A percentile compares a stretch with the other conserved stretches of the same genome.
Conservation (phyloP, 495 filamentous ascomycete species). For the Aspergillus mulundensis region DNA sequence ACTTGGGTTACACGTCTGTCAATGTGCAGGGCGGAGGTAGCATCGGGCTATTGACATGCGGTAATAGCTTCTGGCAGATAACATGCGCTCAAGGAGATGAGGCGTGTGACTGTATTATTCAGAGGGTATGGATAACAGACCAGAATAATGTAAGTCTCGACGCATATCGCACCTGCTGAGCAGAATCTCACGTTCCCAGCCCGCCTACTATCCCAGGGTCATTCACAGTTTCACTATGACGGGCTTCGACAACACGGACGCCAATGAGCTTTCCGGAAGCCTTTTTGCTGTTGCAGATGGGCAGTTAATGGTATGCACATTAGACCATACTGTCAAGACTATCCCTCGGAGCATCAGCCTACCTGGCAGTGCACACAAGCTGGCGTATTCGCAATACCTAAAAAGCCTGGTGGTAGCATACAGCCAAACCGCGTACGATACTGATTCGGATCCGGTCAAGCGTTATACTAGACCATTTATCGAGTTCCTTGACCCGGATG, state of each 20-base stretch:
- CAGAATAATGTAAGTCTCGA: conserved; percentile 37
- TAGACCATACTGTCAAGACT: conserved; percentile 30
- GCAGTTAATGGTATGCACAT: conserved; percentile 36
- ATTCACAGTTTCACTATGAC: conserved; percentile 33
- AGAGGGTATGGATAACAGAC: conserved; percentile 43
- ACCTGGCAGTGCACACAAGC: conserved; percentile 39
- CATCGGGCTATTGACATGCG: conserved; percentile 35
- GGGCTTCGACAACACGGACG: conserved; percentile 9
- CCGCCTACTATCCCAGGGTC: conserved; percentile 36
- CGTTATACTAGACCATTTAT: conserved; percentile 32
- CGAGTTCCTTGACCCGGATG: conserved; percentile 42
- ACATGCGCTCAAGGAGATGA: conserved; percentile 22
- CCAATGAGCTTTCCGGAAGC: conserved; percentile 21
- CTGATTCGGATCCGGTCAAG: conserved; percentile 21
- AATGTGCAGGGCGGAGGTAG: conserved; percentile 28
- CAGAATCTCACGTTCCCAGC: conserved; percentile 24
- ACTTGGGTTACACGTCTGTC: conserved; percentile 37
- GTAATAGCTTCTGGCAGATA: conserved; percentile 39
- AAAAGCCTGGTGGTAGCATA: conserved; percentile 42
- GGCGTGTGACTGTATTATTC: conserved; percentile 24
- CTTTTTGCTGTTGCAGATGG: conserved; percentile 44
- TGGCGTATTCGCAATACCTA: conserved; percentile 40
- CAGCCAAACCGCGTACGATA: conserved; percentile 20
- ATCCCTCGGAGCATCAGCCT: conserved; percentile 42
- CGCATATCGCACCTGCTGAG: neutral